phyloP scores from a whole-genome alignment of 768 basidiomycete genomes.

The Tricholoma sp. region DNA sequence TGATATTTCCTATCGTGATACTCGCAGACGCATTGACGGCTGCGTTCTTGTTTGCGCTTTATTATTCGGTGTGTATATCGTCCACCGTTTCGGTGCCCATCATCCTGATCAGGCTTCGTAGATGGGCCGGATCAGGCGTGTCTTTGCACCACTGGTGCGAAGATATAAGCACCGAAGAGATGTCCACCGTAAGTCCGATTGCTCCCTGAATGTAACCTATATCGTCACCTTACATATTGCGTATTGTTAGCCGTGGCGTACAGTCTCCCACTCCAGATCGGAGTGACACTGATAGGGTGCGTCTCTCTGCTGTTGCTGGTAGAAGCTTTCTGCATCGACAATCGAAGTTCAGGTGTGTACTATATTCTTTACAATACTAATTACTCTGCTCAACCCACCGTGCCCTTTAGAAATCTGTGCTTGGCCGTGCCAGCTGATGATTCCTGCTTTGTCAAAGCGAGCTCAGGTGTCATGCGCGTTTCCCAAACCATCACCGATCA shows the following conservation, averaged over 20 bases:
- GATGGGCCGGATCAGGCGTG: no score
- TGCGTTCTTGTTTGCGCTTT: background rate
- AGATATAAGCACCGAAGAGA: no score
- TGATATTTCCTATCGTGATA: background rate
- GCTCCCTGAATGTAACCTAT: no score
- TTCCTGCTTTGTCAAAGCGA: background rate
- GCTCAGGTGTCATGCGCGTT: background rate
- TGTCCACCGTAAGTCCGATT: background rate
- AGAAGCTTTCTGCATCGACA: background rate
- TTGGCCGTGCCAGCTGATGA: background rate
- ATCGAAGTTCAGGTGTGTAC: background rate
- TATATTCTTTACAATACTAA: background rate
- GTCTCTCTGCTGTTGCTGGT: background rate
- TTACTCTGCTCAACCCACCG: background rate
- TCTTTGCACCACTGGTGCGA: no score
- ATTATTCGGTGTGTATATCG: background rate
- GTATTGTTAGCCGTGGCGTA: background rate
- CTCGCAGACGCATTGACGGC: background rate
- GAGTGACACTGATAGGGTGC: background rate
- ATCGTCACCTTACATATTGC: no score
- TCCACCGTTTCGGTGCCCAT: background rate
- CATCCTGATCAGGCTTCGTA: no score
- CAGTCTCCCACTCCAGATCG: background rate
- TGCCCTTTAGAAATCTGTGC: background rate
- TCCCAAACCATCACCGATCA: background rate